Conservation (phyloP, 371 early-diverging fungal genomes). For the Zopfochytrium polystomum region DNA sequence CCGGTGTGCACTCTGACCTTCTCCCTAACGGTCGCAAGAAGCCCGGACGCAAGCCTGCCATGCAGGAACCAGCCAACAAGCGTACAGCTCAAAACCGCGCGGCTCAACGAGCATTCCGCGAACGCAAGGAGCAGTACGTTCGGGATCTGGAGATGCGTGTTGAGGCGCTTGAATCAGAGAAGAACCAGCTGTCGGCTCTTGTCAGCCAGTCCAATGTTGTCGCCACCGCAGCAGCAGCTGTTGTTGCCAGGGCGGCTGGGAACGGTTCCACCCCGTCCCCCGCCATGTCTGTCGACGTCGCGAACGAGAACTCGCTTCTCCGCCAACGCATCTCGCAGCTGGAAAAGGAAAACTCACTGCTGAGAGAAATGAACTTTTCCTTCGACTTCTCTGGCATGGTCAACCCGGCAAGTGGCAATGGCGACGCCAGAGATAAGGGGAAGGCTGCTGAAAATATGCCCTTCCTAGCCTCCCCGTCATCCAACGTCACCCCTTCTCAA, state of each 20-base stretch:
- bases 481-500: too few species aligned
- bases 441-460: too few species aligned
- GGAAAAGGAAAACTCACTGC: slow-evolving; percentile 33
- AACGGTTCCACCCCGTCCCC: too few species aligned
- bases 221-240: too few species aligned
- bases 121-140: slow-evolving; percentile 42
- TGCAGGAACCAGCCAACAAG: slow-evolving; percentile 48
- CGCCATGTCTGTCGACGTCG: slow-evolving; percentile 17
- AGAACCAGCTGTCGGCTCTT: background rate
- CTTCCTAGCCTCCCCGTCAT: too few species aligned
- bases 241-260: too few species aligned
- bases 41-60: slow-evolving; percentile 74
- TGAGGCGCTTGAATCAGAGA: slow-evolving; percentile 27
- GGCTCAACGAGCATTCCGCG: slow-evolving; percentile 41
- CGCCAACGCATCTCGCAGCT: slow-evolving; percentile 27
- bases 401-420: too few species aligned
- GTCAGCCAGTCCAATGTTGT: too few species aligned
- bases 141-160: slow-evolving; percentile 34
- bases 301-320: slow-evolving; percentile 31
- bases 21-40: too few species aligned
- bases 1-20: too few species aligned
- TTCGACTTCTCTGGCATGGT: slow-evolving; percentile 30
- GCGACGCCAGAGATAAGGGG: too few species aligned
- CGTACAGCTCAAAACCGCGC: slow-evolving; percentile 46
- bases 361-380: slow-evolving; percentile 37